Evolutionary conservation across 495 filamentous ascomycete species (phyloP).

Genomic region (Neurospora tetrasperma): DNA sequence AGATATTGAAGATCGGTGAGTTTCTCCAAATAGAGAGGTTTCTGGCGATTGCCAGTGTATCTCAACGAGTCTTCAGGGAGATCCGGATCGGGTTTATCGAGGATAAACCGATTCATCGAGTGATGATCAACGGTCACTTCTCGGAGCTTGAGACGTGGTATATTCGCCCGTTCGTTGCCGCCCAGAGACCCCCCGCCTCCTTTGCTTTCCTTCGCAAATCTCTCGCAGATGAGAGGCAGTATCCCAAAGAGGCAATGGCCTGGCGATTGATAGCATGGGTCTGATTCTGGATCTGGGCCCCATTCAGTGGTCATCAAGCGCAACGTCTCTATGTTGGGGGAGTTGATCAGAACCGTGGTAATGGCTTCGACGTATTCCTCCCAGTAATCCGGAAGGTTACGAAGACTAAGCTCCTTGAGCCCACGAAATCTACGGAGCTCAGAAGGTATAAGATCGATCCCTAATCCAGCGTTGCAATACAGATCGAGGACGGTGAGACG

Average conservation of each 20-base stretch:
- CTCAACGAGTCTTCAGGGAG: too few relatives aligned
- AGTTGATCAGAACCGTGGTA: neutral
- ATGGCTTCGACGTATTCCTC: neutral
- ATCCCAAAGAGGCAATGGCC: neutral
- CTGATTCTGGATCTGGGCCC: too few relatives aligned
- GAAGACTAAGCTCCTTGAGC: neutral
- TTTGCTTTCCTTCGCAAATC: neutral
- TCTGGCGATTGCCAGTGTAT: neutral
- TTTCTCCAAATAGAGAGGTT: neutral
- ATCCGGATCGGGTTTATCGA: neutral
- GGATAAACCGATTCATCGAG: neutral
- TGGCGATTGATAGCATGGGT: neutral
- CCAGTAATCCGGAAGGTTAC: neutral
- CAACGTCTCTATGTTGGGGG: neutral
- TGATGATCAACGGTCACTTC: neutral
- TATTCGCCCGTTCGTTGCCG: neutral
- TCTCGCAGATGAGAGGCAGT: neutral
- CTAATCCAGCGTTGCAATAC: too few relatives aligned
- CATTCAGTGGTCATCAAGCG: neutral
- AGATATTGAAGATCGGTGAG: neutral
- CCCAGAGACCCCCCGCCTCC: neutral
- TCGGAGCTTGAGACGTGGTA: neutral
- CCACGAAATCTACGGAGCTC: neutral
- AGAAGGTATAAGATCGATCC: neutral
- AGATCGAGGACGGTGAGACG: neutral